Evolutionary conservation across 2,329 filamentous ascomycete genomes (phyloP).

Genomic region (Pseudocercospora fuligena): DNA sequence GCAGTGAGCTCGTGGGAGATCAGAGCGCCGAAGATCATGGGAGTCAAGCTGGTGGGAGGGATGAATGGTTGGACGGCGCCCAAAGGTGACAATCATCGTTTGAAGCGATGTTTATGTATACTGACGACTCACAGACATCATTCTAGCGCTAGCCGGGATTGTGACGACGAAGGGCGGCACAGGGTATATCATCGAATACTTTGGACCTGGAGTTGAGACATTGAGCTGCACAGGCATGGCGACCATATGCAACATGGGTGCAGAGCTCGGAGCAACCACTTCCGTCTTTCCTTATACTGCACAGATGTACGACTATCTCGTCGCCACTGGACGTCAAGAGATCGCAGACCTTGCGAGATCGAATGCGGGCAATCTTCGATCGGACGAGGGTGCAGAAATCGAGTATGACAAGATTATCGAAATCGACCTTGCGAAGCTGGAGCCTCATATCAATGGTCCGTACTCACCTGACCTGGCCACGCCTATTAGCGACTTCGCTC

Average conservation of each 20-base stretch:
- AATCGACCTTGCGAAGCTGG: constrained; percentile 91
- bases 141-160: constrained; percentile 95
- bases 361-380: constrained; percentile 83
- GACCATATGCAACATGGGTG: constrained; percentile 68
- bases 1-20: constrained; percentile 95
- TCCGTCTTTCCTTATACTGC: constrained; percentile 98
- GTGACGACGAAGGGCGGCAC: constrained; percentile 98
- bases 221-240: constrained; percentile 86
- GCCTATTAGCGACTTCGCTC: constrained; percentile 95
- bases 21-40: constrained; percentile 96
- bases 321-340: constrained; percentile 83
- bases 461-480: constrained; percentile 98
- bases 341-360: constrained; percentile 88
- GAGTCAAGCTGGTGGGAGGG: constrained; percentile 90
- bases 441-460: constrained; percentile 98
- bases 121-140: constrained; percentile 89
- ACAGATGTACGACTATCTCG: constrained; percentile 94
- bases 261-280: constrained; percentile 83
- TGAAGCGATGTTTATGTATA: too few relatives aligned
- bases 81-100: too few relatives aligned
- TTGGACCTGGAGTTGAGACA: constrained; percentile 71
- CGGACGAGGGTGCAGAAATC: constrained; percentile 81
- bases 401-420: constrained; percentile 90
- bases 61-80: constrained; percentile 72
- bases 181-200: constrained; percentile 59